Conservation (phyloP, 495 filamentous ascomycete species). For the Daldinia decipiens region DNA sequence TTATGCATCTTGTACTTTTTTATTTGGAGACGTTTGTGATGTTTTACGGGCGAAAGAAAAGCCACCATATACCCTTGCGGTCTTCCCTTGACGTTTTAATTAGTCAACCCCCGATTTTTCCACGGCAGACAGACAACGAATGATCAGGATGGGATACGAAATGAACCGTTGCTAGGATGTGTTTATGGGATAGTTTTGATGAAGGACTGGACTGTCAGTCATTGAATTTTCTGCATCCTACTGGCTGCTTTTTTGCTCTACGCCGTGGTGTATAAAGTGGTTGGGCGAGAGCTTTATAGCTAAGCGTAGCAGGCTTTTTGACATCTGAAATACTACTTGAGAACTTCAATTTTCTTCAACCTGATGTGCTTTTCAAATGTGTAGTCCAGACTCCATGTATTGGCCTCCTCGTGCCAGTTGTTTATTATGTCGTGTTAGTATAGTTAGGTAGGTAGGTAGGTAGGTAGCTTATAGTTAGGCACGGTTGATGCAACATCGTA, state of each 20-base stretch:
- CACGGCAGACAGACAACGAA: conserved; percentile 35
- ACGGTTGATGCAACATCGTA: too few relatives aligned
- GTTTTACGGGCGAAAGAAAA: conserved; percentile 13
- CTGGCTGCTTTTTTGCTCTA: conserved; percentile 17
- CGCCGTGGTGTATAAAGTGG: conserved; percentile 11
- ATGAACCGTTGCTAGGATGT: conserved; percentile 39
- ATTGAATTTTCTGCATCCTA: conserved; percentile 24
- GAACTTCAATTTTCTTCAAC: conserved; percentile 18
- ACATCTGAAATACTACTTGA: conserved; percentile 41
- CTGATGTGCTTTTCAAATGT: neutral
- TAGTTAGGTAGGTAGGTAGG: too few relatives aligned
- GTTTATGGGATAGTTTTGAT: conserved; percentile 37
- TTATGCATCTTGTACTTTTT: conserved; percentile 17
- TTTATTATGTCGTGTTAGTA: neutral
- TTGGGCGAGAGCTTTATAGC: conserved; percentile 28
- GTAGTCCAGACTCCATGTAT: neutral
- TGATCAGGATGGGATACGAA: conserved; percentile 40
- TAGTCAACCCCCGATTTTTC: conserved; percentile 14
- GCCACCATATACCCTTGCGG: conserved; percentile 30
- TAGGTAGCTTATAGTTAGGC: too few relatives aligned
- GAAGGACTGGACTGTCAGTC: conserved; percentile 13
- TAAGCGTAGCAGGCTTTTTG: conserved; percentile 33
- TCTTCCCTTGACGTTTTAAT: conserved; percentile 28
- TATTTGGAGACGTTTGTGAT: conserved; percentile 14
- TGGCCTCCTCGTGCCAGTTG: neutral